Base-by-base conservation (phyloP, 2,329 filamentous ascomycete genomes). In the Biscogniauxia mediterranea region DNA sequence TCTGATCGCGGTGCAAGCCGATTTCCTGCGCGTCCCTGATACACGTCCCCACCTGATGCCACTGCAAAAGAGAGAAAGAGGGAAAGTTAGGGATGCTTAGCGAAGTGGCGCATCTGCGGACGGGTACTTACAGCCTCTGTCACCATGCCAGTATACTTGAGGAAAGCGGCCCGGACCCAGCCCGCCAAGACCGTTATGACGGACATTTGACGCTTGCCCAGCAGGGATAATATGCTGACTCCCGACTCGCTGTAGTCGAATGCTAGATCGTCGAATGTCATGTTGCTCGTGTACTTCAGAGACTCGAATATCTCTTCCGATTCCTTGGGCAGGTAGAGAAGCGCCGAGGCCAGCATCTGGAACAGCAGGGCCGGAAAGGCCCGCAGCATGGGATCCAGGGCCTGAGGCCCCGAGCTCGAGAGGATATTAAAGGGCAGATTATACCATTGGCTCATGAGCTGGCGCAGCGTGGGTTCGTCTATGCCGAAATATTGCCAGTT, bases 21-120 rank as follows among this genome's bases (percentile, higher is more conserved):
- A 88, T 80, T 66, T 88, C 85, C 69, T 88, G 85, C 0, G 84
- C 86, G 69, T 88, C 85, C 50, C 84, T 77, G 59, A 88, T 86
- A 0, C 83, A 81, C 21, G 80, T 78, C 0, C 83, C 82, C 28
- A 88, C 77, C 1, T 79, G 78, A 68, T 86, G 83, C 82, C 83
- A 85, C 81, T 84, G 56, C 23, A 5, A 49, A 17, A 11, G 38
- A 46, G 38, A 7, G 42, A n/a, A n/a, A n/a, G n/a, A n/a, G n/a
- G n/a, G n/a, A n/a, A n/a, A n/a, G 63, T 70, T 58, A 70, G 63
- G 38, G 28, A 42, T 26, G 46, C 25, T 23, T 21, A 21, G 26
- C 13, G 17, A 9, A 55, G 23, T 46, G 38, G 38, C 38, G 38
- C 38, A 32, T 5, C 19, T 20, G 11, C 56, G 53, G 28, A 32